A percentile compares a stretch with the other conserved stretches of the same genome.
phyloP scores from a whole-genome alignment of 139 green algal species.

The Micromonas commoda region DNA sequence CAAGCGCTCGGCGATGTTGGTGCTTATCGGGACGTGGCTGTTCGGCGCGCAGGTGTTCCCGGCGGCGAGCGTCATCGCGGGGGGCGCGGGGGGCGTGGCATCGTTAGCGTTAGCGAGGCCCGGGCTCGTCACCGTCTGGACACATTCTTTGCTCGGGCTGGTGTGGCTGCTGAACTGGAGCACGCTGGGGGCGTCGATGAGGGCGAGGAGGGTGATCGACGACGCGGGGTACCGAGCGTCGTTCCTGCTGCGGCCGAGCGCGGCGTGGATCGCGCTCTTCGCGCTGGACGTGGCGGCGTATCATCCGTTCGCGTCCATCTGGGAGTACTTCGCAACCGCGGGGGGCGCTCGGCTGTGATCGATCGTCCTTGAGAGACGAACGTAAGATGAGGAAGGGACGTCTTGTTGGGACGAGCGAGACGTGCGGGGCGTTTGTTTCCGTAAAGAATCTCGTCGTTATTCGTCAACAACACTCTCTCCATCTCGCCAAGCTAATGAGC shows the following conservation, averaged over 20 bases:
- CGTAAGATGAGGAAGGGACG: too few relatives aligned
- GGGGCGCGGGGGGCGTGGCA: background rate
- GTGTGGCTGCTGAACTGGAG: conserved; percentile 23
- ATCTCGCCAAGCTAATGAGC: too few relatives aligned
- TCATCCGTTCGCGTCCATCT: background rate
- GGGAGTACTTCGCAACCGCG: background rate
- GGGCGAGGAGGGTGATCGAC: background rate
- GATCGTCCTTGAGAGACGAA: too few relatives aligned
- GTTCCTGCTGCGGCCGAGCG: conserved; percentile 9
- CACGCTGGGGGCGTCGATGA: conserved; percentile 18
- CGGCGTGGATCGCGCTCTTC: conserved; percentile 13
- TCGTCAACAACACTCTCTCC: too few relatives aligned
- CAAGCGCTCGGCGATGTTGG: background rate
- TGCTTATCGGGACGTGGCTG: background rate
- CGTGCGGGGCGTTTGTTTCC: too few relatives aligned
- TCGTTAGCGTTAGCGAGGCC: background rate
- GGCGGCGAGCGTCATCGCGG: background rate
- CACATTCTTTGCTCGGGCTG: background rate
- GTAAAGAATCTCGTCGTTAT: too few relatives aligned
- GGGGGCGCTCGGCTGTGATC: background rate
- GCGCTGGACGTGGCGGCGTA: background rate
- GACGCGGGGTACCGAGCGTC: background rate
- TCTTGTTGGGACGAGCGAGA: too few relatives aligned
- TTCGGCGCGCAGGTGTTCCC: conserved; percentile 21
- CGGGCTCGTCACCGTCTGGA: background rate